Percentiles rank a stretch among this genome's conserved stretches.
Evolutionary conservation across 371 early-diverging fungal genomes (phyloP).

Genomic region (Actinomortierella wolfii): DNA sequence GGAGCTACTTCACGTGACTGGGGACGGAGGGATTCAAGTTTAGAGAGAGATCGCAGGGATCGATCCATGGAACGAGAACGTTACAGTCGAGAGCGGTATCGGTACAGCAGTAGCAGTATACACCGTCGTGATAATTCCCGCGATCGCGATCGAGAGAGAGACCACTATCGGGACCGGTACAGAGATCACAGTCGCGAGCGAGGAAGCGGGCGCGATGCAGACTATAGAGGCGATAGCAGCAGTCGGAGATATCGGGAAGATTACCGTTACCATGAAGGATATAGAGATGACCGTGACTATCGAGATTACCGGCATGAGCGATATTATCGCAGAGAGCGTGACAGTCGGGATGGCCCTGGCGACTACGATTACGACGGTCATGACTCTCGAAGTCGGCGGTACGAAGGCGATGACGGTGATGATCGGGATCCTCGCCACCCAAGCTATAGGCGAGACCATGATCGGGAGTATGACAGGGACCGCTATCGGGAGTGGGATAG

Average conservation of each 20-base stretch:
- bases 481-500: constrained; percentile 21
- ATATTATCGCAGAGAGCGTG: constrained; percentile 12
- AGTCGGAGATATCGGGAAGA: constrained; percentile 23
- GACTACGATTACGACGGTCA: constrained; percentile 23
- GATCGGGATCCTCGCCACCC: constrained; percentile 18
- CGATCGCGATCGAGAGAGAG: constrained; percentile 31
- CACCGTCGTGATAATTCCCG: constrained; percentile 16
- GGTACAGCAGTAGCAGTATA: constrained; percentile 2
- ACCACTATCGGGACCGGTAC: constrained; percentile 35
- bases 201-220: constrained; percentile 24
- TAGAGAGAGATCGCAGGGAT: constrained; percentile 26
- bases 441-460: not conserved
- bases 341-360: constrained; percentile 8
- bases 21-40: constrained; percentile 31
- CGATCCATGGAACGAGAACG: constrained; percentile 36
- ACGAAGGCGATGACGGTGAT: constrained; percentile 29
- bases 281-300: constrained; percentile 35
- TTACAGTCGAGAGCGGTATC: constrained; percentile 9
- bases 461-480: not conserved
- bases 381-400: constrained; percentile 12
- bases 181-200: constrained; percentile 39
- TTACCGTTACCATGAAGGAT: constrained; percentile 24
- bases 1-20: constrained; percentile 36
- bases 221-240: constrained; percentile 17
- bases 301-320: constrained; percentile 15